These are phyloP conservation scores for Hypoxylon crocopeplum DNA, from an alignment of 495 filamentous ascomycete species.

Conservation along the genomic window DNA sequence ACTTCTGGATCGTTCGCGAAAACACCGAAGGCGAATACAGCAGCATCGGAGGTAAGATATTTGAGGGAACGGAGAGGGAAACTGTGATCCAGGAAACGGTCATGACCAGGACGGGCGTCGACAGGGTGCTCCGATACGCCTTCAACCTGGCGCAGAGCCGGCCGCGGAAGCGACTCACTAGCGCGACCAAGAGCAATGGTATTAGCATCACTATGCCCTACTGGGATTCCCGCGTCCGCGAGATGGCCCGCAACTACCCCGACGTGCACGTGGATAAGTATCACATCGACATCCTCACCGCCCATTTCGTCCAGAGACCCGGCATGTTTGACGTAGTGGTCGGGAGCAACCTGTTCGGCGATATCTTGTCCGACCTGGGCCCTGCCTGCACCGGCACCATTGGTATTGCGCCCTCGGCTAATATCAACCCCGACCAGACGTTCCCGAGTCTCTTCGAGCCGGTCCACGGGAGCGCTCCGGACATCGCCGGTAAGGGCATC, in stretches of 20 bases:
- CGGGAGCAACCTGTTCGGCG: slow-evolving; percentile 83
- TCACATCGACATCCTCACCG: slow-evolving; percentile 81
- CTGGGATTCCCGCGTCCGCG: slow-evolving; percentile 75
- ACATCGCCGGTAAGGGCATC: slow-evolving; percentile 74
- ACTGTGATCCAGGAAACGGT: slow-evolving; percentile 68
- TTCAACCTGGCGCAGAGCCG: slow-evolving; percentile 76
- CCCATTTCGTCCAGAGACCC: slow-evolving; percentile 83
- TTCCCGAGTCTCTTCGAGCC: slow-evolving; percentile 87
- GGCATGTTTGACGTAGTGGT: slow-evolving; percentile 81
- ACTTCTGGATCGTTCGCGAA: slow-evolving; percentile 88
- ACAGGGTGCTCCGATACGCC: slow-evolving; percentile 76
- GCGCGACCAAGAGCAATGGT: slow-evolving; percentile 84
- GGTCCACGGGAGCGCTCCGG: slow-evolving; percentile 76
- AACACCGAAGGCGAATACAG: slow-evolving; percentile 88
- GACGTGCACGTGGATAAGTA: slow-evolving; percentile 75
- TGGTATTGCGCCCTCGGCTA: slow-evolving; percentile 77
- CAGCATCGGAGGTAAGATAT: slow-evolving; percentile 43
- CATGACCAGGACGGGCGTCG: slow-evolving; percentile 79
- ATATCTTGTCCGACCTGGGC: slow-evolving; percentile 85
- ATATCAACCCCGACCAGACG: slow-evolving; percentile 68
- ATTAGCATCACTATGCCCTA: slow-evolving; percentile 74
- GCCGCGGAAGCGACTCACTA: slow-evolving; percentile 76
- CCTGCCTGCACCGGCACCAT: slow-evolving; percentile 86
- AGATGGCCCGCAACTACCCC: slow-evolving; percentile 76
- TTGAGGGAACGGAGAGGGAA: slow-evolving; percentile 70